Evolutionary conservation across 495 filamentous ascomycete species (phyloP).

Genomic region (Podospora appendiculata): DNA sequence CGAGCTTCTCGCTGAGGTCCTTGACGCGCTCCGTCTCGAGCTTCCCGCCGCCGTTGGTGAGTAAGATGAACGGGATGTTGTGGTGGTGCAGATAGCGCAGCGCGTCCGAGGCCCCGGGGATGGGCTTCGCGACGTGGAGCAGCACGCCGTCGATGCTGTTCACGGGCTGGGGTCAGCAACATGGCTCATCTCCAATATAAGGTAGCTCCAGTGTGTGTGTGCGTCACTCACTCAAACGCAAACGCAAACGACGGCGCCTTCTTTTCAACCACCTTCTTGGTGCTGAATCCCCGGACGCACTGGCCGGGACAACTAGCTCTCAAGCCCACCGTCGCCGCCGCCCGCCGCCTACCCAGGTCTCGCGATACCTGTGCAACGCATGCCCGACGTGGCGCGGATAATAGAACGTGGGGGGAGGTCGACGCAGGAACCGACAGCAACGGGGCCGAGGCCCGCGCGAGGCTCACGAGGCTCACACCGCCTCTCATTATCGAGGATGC

Average conservation of each 20-base stretch:
- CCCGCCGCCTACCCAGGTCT: background rate
- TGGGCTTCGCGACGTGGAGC: constrained; percentile 69
- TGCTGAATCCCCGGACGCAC: background rate
- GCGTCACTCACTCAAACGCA: constrained; percentile 28
- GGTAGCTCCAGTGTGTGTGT: background rate
- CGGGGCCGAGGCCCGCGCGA: background rate
- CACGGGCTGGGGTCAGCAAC: no score
- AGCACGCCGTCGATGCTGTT: constrained; percentile 91
- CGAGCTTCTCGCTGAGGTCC: constrained; percentile 72
- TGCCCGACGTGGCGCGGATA: background rate
- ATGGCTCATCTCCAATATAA: background rate
- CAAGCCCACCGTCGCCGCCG: no score
- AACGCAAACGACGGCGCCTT: constrained; percentile 26
- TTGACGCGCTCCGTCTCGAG: constrained; percentile 75
- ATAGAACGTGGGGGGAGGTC: no score
- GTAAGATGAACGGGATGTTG: constrained; percentile 74
- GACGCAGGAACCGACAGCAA: background rate
- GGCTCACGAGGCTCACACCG: background rate
- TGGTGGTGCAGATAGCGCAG: constrained; percentile 63
- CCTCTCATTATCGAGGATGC: background rate
- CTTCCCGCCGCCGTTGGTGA: constrained; percentile 92
- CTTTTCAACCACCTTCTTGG: background rate
- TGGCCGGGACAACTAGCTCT: no score
- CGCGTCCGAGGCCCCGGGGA: constrained; percentile 72
- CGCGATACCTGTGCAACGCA: background rate